phyloP scores from a whole-genome alignment of 805 yeast species.

The Starmerella etchellsii region DNA sequence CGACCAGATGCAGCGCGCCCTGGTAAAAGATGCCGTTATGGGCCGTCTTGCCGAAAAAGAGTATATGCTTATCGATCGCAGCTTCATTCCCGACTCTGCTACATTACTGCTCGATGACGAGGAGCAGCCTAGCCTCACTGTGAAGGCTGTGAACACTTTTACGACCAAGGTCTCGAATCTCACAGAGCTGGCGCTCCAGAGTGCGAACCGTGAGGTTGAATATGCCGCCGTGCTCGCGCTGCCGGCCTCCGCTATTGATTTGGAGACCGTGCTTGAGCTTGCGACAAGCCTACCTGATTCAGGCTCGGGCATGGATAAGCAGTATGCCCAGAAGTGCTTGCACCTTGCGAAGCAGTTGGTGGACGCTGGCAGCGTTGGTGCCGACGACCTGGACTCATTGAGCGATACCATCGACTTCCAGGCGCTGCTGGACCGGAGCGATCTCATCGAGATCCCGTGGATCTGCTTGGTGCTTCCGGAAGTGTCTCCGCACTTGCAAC shows the following conservation, averaged over 20 bases:
- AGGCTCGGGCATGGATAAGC: slow-evolving; percentile 1
- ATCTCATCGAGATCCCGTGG: slow-evolving; percentile 3
- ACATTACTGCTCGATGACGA: slow-evolving; percentile 1
- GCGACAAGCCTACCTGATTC: slow-evolving; percentile 3
- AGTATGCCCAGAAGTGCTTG: slow-evolving; percentile 4
- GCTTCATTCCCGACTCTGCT: slow-evolving; percentile 2
- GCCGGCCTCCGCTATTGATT: background rate
- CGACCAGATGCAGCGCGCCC: slow-evolving; percentile 11
- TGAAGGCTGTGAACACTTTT: background rate
- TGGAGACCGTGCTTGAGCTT: slow-evolving; percentile 1
- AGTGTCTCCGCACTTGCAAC: background rate
- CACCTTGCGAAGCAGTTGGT: background rate
- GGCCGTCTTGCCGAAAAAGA: slow-evolving; percentile 1
- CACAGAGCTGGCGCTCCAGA: background rate
- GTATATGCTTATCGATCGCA: slow-evolving; percentile 10
- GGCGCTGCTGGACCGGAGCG: background rate
- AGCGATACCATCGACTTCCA: background rate
- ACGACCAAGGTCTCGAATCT: background rate
- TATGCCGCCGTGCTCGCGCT: slow-evolving; percentile 6
- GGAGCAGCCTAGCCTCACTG: background rate
- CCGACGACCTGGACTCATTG: background rate
- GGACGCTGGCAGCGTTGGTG: background rate
- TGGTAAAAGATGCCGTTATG: slow-evolving; percentile 8
- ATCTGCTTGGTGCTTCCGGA: background rate
- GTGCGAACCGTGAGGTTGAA: slow-evolving; percentile 1